Percentiles rank a stretch among this genome's conserved stretches.
Evolutionary conservation across 352 stramenopile species (phyloP).

Genomic region (Pythium folliculosum): DNA sequence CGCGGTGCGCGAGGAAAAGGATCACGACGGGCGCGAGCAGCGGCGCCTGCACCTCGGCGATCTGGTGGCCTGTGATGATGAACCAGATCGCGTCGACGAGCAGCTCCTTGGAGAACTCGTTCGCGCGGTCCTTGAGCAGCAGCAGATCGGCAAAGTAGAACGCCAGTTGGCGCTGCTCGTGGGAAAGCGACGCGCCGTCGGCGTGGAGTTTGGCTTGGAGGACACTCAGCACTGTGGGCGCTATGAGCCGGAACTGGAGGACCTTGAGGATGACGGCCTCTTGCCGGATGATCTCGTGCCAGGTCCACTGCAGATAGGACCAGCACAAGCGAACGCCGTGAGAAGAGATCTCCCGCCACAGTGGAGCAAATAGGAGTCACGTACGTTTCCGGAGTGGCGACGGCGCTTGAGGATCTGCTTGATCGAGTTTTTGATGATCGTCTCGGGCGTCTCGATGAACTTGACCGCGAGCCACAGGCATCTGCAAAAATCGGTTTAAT

Average conservation of each 20-base stretch:
- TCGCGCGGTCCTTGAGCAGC: conserved; percentile 47
- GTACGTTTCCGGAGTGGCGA: conserved; percentile 62
- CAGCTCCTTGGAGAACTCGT: conserved; percentile 45
- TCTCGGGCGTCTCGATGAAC: conserved; percentile 64
- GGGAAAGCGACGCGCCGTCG: conserved; percentile 16
- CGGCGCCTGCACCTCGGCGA: conserved; percentile 46
- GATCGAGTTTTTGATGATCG: conserved; percentile 56
- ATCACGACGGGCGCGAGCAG: conserved; percentile 58
- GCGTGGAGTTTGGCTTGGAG: conserved; percentile 50
- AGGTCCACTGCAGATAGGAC: conserved; percentile 51
- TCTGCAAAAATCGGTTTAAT: conserved; percentile 23
- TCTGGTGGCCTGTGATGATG: conserved; percentile 45
- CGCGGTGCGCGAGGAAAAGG: conserved; percentile 60
- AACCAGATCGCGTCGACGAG: conserved; percentile 65
- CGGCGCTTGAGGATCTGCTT: conserved; percentile 64
- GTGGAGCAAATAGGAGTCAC: no score
- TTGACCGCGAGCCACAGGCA: conserved; percentile 78
- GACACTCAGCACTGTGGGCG: conserved; percentile 42
- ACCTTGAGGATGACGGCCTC: conserved; percentile 46
- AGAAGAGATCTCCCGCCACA: no score
- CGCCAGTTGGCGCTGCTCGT: conserved; percentile 46
- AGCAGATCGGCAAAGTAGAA: conserved; percentile 64
- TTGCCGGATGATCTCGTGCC: conserved; percentile 55
- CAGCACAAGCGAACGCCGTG: background rate
- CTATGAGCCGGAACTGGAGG: conserved; percentile 61